A percentile compares a stretch with the other conserved stretches of the same genome.
Evolutionary conservation across 805 yeast genomes (phyloP).

Genomic region (Ogataea pini): DNA sequence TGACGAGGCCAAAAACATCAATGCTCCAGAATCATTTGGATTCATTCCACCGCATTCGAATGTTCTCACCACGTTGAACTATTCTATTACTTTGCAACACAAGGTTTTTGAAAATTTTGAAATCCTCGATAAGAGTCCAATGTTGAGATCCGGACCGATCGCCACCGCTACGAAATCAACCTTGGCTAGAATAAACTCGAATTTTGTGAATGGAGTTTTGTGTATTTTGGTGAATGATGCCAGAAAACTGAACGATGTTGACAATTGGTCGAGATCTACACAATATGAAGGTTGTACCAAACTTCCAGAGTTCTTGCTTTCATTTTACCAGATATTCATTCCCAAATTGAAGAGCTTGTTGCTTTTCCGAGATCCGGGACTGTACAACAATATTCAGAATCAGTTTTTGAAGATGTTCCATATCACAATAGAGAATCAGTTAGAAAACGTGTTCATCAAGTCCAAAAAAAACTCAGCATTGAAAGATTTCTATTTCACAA

Average conservation of each 20-base stretch:
- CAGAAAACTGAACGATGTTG: slow-evolving; percentile 30
- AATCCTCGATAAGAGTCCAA: slow-evolving; percentile 43
- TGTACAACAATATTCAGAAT: slow-evolving; percentile 31
- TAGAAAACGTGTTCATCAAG: slow-evolving; percentile 43
- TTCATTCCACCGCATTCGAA: slow-evolving; percentile 68
- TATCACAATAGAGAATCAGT: slow-evolving; percentile 42
- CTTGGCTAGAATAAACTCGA: slow-evolving; percentile 24
- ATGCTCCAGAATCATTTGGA: slow-evolving; percentile 39
- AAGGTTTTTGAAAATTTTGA: slow-evolving; percentile 36
- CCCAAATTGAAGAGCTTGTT: slow-evolving; percentile 32
- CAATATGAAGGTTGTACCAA: slow-evolving; percentile 36
- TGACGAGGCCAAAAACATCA: slow-evolving; percentile 10
- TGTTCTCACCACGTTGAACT: slow-evolving; percentile 57
- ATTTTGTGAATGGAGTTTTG: slow-evolving; percentile 30
- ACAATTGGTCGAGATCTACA: slow-evolving; percentile 40
- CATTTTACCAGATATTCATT: slow-evolving; percentile 41
- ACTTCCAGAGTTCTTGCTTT: slow-evolving; percentile 39
- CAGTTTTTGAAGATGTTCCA: slow-evolving; percentile 39
- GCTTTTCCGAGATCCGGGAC: slow-evolving; percentile 18
- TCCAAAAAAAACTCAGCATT: slow-evolving; percentile 24
- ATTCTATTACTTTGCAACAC: slow-evolving; percentile 47
- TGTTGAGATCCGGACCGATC: slow-evolving; percentile 38
- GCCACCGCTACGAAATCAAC: slow-evolving; percentile 25
- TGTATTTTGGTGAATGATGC: slow-evolving; percentile 30
- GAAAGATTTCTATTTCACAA: slow-evolving; percentile 29